Conservation (phyloP, 805 yeast genomes). For the Saccharomycopsis olivae region DNA sequence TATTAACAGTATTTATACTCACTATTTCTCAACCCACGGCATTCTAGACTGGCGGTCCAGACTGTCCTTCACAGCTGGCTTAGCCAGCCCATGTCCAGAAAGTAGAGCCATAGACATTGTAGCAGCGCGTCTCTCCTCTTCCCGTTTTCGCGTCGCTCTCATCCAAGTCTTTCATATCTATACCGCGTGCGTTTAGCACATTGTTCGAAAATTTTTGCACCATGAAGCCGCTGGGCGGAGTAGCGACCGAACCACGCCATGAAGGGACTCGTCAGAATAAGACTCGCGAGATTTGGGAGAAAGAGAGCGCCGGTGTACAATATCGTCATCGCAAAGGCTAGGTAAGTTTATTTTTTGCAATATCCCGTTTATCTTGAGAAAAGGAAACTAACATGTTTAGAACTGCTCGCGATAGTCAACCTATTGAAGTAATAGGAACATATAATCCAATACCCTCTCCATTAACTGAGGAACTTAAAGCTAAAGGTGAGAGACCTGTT, state of each 20-base stretch:
- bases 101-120: constrained; percentile 4
- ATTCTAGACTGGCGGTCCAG: constrained; percentile 10
- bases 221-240: too few relatives aligned
- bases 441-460: constrained; percentile 78
- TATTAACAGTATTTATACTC: constrained; percentile 6
- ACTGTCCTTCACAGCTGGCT: constrained; percentile 1
- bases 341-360: constrained; percentile 21
- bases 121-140: not conserved
- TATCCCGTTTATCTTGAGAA: too few relatives aligned
- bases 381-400: too few relatives aligned
- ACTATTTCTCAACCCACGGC: constrained; percentile 92
- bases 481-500: constrained; percentile 45
- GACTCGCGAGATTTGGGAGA: constrained; percentile 90
- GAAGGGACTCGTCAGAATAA: constrained; percentile 73
- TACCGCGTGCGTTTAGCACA: too few relatives aligned
- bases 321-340: constrained; percentile 73
- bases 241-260: too few relatives aligned
- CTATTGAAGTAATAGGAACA: constrained; percentile 92
- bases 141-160: too few relatives aligned
- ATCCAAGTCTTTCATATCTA: too few relatives aligned
- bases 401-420: constrained; percentile 77
- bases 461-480: constrained; percentile 38
- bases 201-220: too few relatives aligned
- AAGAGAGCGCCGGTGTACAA: constrained; percentile 80
- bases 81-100: constrained; percentile 5